These are phyloP conservation scores for Aphanoascus verrucosus DNA, from an alignment of 2,329 filamentous ascomycete species.

Conservation along the genomic window DNA sequence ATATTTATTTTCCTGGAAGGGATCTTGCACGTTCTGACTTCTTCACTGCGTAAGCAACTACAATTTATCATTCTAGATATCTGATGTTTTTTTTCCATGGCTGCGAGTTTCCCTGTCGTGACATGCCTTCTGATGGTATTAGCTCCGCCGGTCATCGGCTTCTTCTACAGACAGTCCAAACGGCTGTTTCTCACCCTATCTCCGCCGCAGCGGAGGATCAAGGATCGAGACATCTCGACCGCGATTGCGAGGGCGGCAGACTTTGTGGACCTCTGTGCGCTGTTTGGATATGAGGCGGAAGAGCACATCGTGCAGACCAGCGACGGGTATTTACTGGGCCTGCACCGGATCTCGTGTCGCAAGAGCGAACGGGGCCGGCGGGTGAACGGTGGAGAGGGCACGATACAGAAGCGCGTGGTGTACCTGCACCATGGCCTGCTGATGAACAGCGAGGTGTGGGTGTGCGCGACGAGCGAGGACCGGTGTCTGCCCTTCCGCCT, in stretches of 20 bases:
- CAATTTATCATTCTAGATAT: too few relatives aligned
- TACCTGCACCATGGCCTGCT: conserved; percentile 93
- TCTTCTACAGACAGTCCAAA: conserved; percentile 75
- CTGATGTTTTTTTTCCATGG: background rate
- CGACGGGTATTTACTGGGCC: conserved; percentile 82
- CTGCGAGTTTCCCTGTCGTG: background rate
- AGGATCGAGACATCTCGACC: conserved; percentile 58
- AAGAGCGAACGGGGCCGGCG: conserved; percentile 68
- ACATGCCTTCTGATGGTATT: conserved; percentile 11
- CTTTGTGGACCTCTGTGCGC: conserved; percentile 83
- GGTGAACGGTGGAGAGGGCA: conserved; percentile 55
- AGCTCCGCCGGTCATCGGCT: conserved; percentile 68
- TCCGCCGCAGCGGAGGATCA: conserved; percentile 56
- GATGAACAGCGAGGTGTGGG: conserved; percentile 99
- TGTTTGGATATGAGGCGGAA: conserved; percentile 87
- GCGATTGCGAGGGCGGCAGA: conserved; percentile 77
- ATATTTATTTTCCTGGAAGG: conserved; percentile 72
- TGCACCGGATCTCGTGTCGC: conserved; percentile 76
- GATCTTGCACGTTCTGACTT: conserved; percentile 71
- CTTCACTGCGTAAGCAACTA: conserved; percentile 71
- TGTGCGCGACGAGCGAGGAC: conserved; percentile 77
- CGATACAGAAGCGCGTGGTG: conserved; percentile 65
- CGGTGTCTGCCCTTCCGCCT: conserved; percentile 79
- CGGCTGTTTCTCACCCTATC: conserved; percentile 70
- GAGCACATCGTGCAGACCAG: conserved; percentile 92